Conservation (phyloP, 306 rosid species). For the Cucurbita pepo region DNA sequence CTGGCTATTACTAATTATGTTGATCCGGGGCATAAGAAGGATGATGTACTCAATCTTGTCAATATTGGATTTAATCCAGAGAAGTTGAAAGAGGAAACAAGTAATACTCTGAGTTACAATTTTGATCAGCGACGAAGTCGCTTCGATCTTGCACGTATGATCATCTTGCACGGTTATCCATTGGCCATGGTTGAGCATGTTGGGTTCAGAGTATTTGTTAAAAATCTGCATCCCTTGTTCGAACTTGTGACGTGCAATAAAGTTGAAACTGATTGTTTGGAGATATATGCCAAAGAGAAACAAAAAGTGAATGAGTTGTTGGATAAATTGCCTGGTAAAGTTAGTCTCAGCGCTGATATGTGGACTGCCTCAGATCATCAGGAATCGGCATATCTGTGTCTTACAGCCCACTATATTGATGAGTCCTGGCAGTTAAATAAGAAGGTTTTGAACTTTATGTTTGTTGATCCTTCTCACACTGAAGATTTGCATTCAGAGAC, state of each 20-base stretch:
- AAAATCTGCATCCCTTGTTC: constrained; percentile 83
- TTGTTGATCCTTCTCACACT: constrained; percentile 63
- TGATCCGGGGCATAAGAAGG: constrained; percentile 67
- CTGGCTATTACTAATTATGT: constrained; percentile 46
- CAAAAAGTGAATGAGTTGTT: constrained; percentile 74
- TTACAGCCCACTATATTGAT: constrained; percentile 79
- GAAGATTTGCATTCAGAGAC: constrained; percentile 69
- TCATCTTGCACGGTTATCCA: constrained; percentile 89
- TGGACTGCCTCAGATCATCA: constrained; percentile 48
- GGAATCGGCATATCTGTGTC: constrained; percentile 67
- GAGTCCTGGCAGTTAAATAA: constrained; percentile 79
- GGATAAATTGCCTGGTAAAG: constrained; percentile 91
- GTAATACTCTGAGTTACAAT: constrained; percentile 32
- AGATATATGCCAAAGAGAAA: constrained; percentile 70
- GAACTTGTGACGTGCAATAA: constrained; percentile 60
- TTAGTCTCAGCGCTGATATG: constrained; percentile 70
- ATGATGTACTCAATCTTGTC: constrained; percentile 58
- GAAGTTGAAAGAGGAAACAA: constrained; percentile 51
- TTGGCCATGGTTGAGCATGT: constrained; percentile 90
- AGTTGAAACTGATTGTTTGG: constrained; percentile 89
- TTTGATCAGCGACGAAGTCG: constrained; percentile 85
- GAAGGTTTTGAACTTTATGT: constrained; percentile 58
- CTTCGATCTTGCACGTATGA: constrained; percentile 95
- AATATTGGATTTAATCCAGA: constrained; percentile 83
- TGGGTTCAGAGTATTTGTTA: constrained; percentile 85